Base-by-base conservation (phyloP, 2,329 filamentous ascomycete genomes). In the Fusarium devonianum region DNA sequence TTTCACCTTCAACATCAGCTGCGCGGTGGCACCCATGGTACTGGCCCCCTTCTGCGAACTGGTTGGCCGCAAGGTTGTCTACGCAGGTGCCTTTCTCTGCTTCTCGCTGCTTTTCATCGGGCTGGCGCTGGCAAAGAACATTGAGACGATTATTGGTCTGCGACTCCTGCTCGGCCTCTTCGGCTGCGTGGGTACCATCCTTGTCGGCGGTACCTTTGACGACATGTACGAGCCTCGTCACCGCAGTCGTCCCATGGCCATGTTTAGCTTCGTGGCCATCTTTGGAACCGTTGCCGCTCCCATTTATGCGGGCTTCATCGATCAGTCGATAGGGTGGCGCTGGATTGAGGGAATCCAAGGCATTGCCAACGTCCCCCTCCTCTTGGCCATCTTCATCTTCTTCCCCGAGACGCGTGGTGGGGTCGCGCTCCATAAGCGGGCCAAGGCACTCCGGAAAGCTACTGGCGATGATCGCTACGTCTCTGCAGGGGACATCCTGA, bases 211-310 rank as follows among this genome's bases (percentile, higher is more conserved):
- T 18, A 62, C 59, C 7, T 62, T 62, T 2, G 59, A 62, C 29
- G 59, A 62, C 9, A 62, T 62, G 59, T 62, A 62, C 32, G 59
- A 62, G 22, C 59, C 59, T 42, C 59, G 58, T 9, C 52, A 60
- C 3, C 46, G 59, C 5, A 57, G 59, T 38, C 56, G 58, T 1
- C 59, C 59, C 10, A 62, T 62, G 59, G 59, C 59, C 4, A 62
- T 62, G 59, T 62, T 62, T 22, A 62, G 58, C 7, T 62, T 44
- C 25, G 56, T 62, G 12, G 59, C 59, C 4, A 62, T 62, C 4
- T 62, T 62, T 12, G 59, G 59, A n/a, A 60, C 58, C 6, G 58
- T 60, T 3, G 58, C 45, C 3, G 58, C 58, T 7, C 58, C 58
- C 5, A 49, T 60, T 36, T 60, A 60, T 23, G 58, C 58, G 3